Evolutionary conservation across 2,329 filamentous ascomycete species (phyloP).

Genomic region (Orbilia quercus): DNA sequence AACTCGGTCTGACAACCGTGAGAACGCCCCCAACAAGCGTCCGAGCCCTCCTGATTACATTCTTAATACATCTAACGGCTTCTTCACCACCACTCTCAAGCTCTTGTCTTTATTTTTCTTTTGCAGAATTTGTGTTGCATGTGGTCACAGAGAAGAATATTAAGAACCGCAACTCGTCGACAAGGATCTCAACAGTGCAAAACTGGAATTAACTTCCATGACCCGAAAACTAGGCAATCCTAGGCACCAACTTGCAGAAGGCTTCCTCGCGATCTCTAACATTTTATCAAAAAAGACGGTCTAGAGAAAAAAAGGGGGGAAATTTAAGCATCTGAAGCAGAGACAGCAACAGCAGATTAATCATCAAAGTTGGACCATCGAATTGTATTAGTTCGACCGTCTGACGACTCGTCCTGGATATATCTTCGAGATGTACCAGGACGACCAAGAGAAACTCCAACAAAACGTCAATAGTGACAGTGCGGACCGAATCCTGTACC

Average conservation of each 20-base stretch:
- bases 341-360: slow-evolving; percentile 8
- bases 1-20: slow-evolving; percentile 48
- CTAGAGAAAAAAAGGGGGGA: slow-evolving; percentile 1
- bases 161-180: slow-evolving; percentile 32
- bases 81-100: too few species aligned
- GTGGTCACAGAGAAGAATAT: slow-evolving; percentile 32
- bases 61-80: slow-evolving; percentile 23
- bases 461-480: slow-evolving; percentile 20
- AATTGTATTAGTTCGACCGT: not conserved
- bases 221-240: slow-evolving; percentile 48
- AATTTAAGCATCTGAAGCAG: not conserved
- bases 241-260: slow-evolving; percentile 51
- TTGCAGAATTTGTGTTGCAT: slow-evolving; percentile 44
- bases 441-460: slow-evolving; percentile 17
- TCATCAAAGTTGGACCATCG: slow-evolving; percentile 7
- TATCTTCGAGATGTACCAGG: slow-evolving; percentile 44
- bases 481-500: slow-evolving; percentile 24
- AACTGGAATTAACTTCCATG: slow-evolving; percentile 48
- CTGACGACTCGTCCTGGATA: slow-evolving; percentile 7
- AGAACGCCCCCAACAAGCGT: slow-evolving; percentile 33
- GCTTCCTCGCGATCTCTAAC: slow-evolving; percentile 34
- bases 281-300: slow-evolving; percentile 17
- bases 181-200: slow-evolving; percentile 41
- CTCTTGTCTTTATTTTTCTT: slow-evolving; percentile 30
- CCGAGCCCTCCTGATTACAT: slow-evolving; percentile 51